Evolutionary conservation across 2,329 filamentous ascomycete genomes (phyloP), one percentile per base, ranked within the genome.

Genomic region (Lachnellula occidentalis): DNA sequence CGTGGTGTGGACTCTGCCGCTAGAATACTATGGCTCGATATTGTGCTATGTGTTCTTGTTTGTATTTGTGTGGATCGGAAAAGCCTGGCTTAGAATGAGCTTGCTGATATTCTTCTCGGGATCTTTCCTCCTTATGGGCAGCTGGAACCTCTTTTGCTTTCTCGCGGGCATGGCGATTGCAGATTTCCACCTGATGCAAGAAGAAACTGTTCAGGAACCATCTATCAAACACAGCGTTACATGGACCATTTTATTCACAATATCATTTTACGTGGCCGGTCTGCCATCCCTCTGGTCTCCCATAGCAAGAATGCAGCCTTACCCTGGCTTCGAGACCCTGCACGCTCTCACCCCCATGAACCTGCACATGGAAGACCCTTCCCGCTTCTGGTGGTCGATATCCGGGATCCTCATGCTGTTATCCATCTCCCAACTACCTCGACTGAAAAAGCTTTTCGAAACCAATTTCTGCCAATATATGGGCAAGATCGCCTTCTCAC

Each of bases 401-500:
- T 64, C 61, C 6, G 61, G 61, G n/a, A 51, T 62, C 4, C 42
- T 50, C 1, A 7, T 65, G 5, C 51, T 65, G 1, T 47, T 62
- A 27, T 61, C 58, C 12, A 60, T 60, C 24, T 65, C 71, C 12
- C 71, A 73, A 45, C 61, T 75, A 19, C 62, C 61, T 15, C 51
- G 58, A 53, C 59, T 74, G 48, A 73, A 73, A 54, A 59, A 61
- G 9, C 72, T 75, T 42, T 77, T 81, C 59, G 75, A 77, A 56
- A 71, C 70, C 3, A 66, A 70, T 1, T 61, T 79, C n/a, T 76
- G 76, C 21, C 78, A 79, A 61, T 83, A 82, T 61, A 73, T 79
- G 14, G 80, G 76, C 4, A 74, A 75, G 39, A 76, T 82, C 57
- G 80, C 78, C 51, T 83, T 78, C 58, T 76, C 79, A 15, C 53